A percentile compares a stretch with the other conserved stretches of the same genome.
phyloP scores from a whole-genome alignment of 495 filamentous ascomycete species.

The Parachaetomium inaequale region DNA sequence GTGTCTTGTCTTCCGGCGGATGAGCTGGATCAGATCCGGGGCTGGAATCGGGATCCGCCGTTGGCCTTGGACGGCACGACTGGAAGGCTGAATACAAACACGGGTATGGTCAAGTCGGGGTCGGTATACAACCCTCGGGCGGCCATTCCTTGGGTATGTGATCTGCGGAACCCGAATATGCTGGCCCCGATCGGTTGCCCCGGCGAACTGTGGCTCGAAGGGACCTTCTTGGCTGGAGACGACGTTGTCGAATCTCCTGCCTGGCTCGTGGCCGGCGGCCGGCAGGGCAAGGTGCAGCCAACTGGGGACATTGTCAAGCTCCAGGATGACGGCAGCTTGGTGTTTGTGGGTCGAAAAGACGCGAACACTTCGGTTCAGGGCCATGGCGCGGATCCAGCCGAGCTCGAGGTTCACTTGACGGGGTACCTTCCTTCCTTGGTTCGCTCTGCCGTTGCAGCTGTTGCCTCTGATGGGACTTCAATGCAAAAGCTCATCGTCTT shows the following conservation, averaged over 20 bases:
- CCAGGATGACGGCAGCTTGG: slow-evolving; percentile 46
- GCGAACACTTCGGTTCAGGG: slow-evolving; percentile 29
- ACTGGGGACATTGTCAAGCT: slow-evolving; percentile 58
- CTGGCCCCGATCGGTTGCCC: slow-evolving; percentile 63
- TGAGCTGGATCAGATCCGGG: slow-evolving; percentile 17
- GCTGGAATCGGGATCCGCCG: slow-evolving; percentile 15
- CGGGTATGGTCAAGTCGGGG: slow-evolving; percentile 1
- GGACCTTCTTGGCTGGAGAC: slow-evolving; percentile 57
- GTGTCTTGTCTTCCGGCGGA: not conserved
- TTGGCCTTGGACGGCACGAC: slow-evolving; percentile 1
- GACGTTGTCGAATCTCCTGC: slow-evolving; percentile 36
- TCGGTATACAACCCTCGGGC: slow-evolving; percentile 9
- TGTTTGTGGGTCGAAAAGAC: slow-evolving; percentile 40
- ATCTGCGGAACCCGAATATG: slow-evolving; percentile 23
- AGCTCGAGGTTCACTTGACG: slow-evolving; percentile 52
- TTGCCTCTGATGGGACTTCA: not conserved
- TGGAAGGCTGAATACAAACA: not conserved
- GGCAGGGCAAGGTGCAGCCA: slow-evolving; percentile 44
- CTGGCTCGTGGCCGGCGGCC: slow-evolving; percentile 15
- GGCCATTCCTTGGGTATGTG: slow-evolving; percentile 25
- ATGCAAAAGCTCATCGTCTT: slow-evolving; percentile 4
- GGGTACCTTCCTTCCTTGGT: slow-evolving; percentile 3
- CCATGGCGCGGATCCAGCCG: slow-evolving; percentile 33
- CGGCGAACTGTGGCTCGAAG: slow-evolving; percentile 72
- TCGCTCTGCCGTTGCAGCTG: not conserved